Conservation (phyloP, 2,329 filamentous ascomycete species). For the Reticulascus tulasneorum region DNA sequence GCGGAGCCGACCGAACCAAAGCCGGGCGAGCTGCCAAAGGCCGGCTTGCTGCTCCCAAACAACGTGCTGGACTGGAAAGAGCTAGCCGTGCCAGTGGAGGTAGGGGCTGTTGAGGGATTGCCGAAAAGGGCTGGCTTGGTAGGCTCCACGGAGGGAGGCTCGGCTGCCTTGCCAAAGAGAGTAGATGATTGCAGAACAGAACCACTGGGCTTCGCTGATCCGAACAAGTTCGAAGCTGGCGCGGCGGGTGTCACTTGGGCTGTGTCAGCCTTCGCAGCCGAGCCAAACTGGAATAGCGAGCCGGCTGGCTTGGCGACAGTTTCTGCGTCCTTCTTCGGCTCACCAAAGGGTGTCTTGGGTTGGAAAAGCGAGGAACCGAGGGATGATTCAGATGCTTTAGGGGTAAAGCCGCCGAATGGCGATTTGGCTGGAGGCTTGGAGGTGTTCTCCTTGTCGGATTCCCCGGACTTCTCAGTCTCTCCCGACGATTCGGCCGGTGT, state of each 20-base stretch:
- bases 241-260: constrained; percentile 16
- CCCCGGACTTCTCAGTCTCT: constrained; percentile 27
- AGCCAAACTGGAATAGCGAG: constrained; percentile 13
- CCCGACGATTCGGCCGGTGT: constrained; percentile 15
- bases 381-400: constrained; percentile 18
- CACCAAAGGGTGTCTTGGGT: constrained; percentile 24
- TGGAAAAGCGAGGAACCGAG: constrained; percentile 25
- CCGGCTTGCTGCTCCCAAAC: constrained; percentile 18
- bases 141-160: constrained; percentile 20
- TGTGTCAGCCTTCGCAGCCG: constrained; percentile 11
- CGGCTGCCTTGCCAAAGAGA: constrained; percentile 36
- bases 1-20: constrained; percentile 21
- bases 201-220: constrained; percentile 9
- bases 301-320: constrained; percentile 6
- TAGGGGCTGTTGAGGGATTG: constrained; percentile 7
- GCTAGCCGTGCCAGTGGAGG: constrained; percentile 8
- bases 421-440: constrained; percentile 30
- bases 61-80: constrained; percentile 12
- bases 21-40: constrained; percentile 19
- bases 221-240: constrained; percentile 20
- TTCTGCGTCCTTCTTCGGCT: constrained; percentile 14
- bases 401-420: constrained; percentile 14
- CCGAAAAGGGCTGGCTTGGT: constrained; percentile 22
- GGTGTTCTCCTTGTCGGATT: constrained; percentile 43
- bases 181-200: constrained; percentile 25